Evolutionary conservation across 1,284 basidiomycete genomes (phyloP), one percentile per base, ranked within the genome.

Genomic region (Trametes pubescens): DNA sequence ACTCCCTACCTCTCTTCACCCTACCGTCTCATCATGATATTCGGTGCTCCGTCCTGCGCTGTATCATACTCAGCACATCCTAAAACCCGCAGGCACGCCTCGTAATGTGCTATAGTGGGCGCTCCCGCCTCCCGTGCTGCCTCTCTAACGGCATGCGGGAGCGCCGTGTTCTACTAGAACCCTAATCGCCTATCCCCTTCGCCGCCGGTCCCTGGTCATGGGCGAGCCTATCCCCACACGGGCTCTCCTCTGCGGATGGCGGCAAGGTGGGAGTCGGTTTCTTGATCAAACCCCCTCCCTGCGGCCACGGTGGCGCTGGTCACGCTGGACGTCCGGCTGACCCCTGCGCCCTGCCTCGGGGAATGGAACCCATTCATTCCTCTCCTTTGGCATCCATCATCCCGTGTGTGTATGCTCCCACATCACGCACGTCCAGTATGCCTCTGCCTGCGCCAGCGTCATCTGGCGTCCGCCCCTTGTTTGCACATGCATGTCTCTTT

Each of bases 31-130:
- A 21, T 52, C 22, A 21, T 51, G 51, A 35, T 46, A 46, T 8
- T 26, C 34, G 56, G 34, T 48, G 34, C 46, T 35, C 44, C 56
- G 22, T 16, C 34, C 35, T 48, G 56, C 44, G 34, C 56, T 57
- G 56, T 57, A 57, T 38, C 56, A 57, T 57, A 57, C 56, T 34
- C 46, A 48, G 32, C 46, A 49, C 53, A 18, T 26, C 46, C 56
- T 46, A 57, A 57, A 57, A 57, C 46, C 46, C 54, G 56, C 56
- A 57, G 44, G 55, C 55, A 37, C 46, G 44, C 8, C 26, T 21
- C 16, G 32, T 48, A 57, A 57, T 57, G 55, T 57, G 56, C 56
- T 57, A 46, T 49, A 49, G 38, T n/a, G 13, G 32, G 44, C 22
- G 52, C 51, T 38, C 29, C 51, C 58, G 35, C 58, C 43, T 22